These are phyloP conservation scores for Babesia caballi DNA, from an alignment of 169 alveolate genomes.

Conservation along the genomic window DNA sequence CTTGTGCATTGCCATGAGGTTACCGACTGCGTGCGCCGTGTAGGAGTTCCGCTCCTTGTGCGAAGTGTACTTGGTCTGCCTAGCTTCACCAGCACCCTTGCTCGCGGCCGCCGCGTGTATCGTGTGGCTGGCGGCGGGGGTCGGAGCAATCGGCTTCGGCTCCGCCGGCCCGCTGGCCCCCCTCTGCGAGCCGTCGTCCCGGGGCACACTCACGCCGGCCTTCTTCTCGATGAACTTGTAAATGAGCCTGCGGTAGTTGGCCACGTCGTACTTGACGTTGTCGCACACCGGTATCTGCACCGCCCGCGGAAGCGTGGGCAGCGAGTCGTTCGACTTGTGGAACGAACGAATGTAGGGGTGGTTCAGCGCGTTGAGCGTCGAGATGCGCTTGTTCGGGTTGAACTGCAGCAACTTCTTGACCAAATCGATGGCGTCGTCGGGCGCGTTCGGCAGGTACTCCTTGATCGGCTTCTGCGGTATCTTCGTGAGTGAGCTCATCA, in stretches of 20 bases:
- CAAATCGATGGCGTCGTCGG: conserved; percentile 59
- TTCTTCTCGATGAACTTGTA: conserved; percentile 51
- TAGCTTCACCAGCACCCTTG: not conserved
- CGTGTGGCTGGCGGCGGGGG: not conserved
- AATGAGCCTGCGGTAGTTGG: conserved; percentile 52
- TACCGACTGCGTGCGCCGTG: conserved; percentile 1
- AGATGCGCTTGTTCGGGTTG: conserved; percentile 63
- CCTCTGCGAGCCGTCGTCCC: conserved; percentile 1
- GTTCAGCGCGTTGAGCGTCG: conserved; percentile 55
- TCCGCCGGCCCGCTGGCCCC: not conserved
- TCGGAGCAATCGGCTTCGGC: not conserved
- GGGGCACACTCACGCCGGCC: not conserved
- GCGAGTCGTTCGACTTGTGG: conserved; percentile 40
- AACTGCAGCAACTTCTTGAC: conserved; percentile 45
- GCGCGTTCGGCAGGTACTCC: conserved; percentile 53
- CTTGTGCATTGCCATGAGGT: conserved; percentile 28
- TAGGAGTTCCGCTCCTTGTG: conserved; percentile 16
- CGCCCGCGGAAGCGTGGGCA: conserved; percentile 39
- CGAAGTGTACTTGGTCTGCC: not conserved
- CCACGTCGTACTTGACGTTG: conserved; percentile 61
- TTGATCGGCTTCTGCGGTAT: conserved; percentile 19
- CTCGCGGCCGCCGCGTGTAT: not conserved
- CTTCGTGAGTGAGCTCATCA: conserved; percentile 40
- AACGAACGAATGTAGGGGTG: conserved; percentile 61
- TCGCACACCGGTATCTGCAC: conserved; percentile 59